Conservation (phyloP, 2,329 filamentous ascomycete species). For the Aspergillus novofumigatus region DNA sequence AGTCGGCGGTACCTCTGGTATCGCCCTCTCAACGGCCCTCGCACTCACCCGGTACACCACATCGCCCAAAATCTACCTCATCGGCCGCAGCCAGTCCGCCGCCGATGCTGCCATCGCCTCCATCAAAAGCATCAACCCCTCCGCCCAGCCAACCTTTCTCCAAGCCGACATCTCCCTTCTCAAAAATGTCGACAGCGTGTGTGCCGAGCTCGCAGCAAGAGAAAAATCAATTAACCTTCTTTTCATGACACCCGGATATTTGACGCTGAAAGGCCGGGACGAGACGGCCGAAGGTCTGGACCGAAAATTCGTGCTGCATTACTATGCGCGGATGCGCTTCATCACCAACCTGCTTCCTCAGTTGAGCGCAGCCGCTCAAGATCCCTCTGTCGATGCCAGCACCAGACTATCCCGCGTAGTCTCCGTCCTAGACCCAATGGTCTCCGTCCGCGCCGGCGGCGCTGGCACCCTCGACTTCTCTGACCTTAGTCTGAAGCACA, state of each 20-base stretch:
- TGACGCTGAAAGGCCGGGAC: slow-evolving; percentile 27
- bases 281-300: slow-evolving; percentile 46
- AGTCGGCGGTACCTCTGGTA: slow-evolving; percentile 51
- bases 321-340: slow-evolving; percentile 45
- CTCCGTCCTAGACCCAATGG: slow-evolving; percentile 33
- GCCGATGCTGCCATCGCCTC: slow-evolving; percentile 43
- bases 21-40: slow-evolving; percentile 48
- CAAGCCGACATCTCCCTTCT: slow-evolving; percentile 35
- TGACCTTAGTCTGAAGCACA: slow-evolving; percentile 39
- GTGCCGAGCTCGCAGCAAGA: slow-evolving; percentile 23
- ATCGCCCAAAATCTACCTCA: slow-evolving; percentile 48
- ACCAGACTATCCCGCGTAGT: slow-evolving; percentile 36
- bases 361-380: slow-evolving; percentile 22
- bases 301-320: slow-evolving; percentile 45
- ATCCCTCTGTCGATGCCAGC: not conserved
- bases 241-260: slow-evolving; percentile 35
- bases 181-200: slow-evolving; percentile 29
- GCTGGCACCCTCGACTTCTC: slow-evolving; percentile 35
- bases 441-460: slow-evolving; percentile 23
- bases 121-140: slow-evolving; percentile 26
- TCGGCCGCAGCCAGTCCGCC: slow-evolving; percentile 41
- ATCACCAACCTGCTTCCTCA: slow-evolving; percentile 39
- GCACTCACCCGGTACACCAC: slow-evolving; percentile 41
- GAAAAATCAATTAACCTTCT: slow-evolving; percentile 36
- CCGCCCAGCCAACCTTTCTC: slow-evolving; percentile 23